Percentiles rank a stretch among this genome's conserved stretches.
These are phyloP conservation scores for Phytophthora meadii DNA, from an alignment of 352 stramenopile species.

Conservation along the genomic window DNA sequence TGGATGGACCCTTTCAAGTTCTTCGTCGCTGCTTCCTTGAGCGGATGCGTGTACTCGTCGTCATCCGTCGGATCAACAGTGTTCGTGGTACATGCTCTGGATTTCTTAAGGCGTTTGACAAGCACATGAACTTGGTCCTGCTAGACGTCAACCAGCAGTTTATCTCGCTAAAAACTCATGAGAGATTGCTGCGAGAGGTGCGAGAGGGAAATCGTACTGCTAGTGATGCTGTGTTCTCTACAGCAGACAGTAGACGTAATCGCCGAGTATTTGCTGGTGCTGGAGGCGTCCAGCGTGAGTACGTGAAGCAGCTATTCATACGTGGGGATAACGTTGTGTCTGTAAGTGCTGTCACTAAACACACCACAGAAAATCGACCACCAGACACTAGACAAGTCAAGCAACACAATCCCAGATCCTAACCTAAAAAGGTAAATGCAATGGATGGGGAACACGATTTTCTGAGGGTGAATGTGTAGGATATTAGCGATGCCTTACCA, in stretches of 20 bases:
- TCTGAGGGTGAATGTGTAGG: conserved; percentile 13
- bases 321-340: conserved; percentile 93
- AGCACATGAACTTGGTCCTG: conserved; percentile 95
- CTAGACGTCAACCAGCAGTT: conserved; percentile 88
- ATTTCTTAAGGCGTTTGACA: conserved; percentile 95
- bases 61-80: conserved; percentile 92
- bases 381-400: conserved; percentile 8
- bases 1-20: conserved; percentile 87
- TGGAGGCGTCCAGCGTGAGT: conserved; percentile 41
- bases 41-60: conserved; percentile 78
- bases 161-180: conserved; percentile 50
- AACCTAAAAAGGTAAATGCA: conserved; percentile 16
- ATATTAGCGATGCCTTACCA: conserved; percentile 21
- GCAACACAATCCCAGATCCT: conserved; percentile 7
- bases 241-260: conserved; percentile 51
- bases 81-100: conserved; percentile 91
- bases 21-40: conserved; percentile 86
- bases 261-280: conserved; percentile 39
- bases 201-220: conserved; percentile 27
- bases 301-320: conserved; percentile 91
- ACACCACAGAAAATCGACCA: conserved; percentile 4
- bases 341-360: conserved; percentile 51
- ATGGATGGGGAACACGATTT: conserved; percentile 6
- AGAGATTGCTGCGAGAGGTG: conserved; percentile 41
- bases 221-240: conserved; percentile 52